Base-by-base conservation (phyloP, 202 grass and related monocot species). In the Zoysia matrella region DNA sequence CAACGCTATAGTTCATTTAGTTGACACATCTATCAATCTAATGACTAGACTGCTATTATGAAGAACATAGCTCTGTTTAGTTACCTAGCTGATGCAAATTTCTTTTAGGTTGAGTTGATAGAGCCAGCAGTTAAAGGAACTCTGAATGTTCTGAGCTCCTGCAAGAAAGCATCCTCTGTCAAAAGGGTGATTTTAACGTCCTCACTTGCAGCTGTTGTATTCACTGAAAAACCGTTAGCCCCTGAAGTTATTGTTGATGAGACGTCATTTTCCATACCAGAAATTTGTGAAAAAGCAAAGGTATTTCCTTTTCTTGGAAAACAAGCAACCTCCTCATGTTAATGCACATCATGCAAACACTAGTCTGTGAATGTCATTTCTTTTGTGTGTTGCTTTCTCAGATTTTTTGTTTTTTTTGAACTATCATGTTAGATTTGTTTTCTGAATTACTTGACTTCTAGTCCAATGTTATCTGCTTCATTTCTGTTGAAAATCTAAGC, bases 121-220 rank as follows among this genome's bases (percentile, higher is more conserved):
- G 83, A 91, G 0, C 86, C 91, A 77, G 91, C 91, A 60, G 83
- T 94, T 44, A 89, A 91, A 74, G 91, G 88, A 71, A 89, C 91
- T 61, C 76, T 89, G 18, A 94, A 89, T 79, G 88, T 94, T 74
- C 75, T 94, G 42, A 56, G 41, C 64, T 86, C 91, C 65, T 82
- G 88, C 64, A 75, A 78, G 16, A 89, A 88, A 82, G 65, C 84
- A 83, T 57, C 76, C 57, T 91, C 91, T 10, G 64, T 91, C 40
- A 86, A 91, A 82, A 86, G 88, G 61, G 86, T 91, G 46, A 53
- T 92, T 52, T 63, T 92, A 80, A 92, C 87, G 56, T 92, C 90
- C 68, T 92, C 90, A 65, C 58, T 87, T 61, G 83, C 77, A 8
- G 83, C 90, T 67, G 80, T 89, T 54, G 76, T 77, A 79, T 46